A percentile compares a stretch with the other conserved stretches of the same genome.
phyloP scores from a whole-genome alignment of 2,329 filamentous ascomycete species.

The Aspergillus vadensis region DNA sequence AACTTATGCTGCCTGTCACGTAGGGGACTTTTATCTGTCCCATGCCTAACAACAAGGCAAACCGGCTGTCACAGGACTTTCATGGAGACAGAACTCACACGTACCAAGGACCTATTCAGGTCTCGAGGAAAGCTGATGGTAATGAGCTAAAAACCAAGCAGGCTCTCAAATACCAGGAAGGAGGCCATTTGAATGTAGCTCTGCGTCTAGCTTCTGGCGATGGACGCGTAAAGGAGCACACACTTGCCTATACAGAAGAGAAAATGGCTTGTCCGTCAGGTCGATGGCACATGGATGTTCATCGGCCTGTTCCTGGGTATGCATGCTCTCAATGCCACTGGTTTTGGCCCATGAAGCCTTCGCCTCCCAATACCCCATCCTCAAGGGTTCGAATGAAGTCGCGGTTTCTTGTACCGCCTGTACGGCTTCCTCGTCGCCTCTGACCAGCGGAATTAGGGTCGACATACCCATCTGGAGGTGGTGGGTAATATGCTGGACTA shows the following conservation, averaged over 20 bases:
- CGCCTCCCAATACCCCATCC: slow-evolving; percentile 81
- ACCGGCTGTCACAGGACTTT: not conserved
- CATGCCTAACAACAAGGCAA: not conserved
- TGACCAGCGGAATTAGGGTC: slow-evolving; percentile 66
- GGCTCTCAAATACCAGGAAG: slow-evolving; percentile 21
- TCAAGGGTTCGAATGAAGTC: slow-evolving; percentile 96
- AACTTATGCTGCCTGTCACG: not conserved
- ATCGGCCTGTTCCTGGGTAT: slow-evolving; percentile 6
- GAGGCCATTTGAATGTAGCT: slow-evolving; percentile 15
- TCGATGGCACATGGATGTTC: slow-evolving; percentile 13
- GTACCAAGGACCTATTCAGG: not conserved
- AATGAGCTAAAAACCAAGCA: slow-evolving; percentile 20
- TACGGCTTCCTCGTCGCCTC: slow-evolving; percentile 74
- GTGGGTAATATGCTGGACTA: slow-evolving; percentile 95
- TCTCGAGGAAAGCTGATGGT: slow-evolving; percentile 3
- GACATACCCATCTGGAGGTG: slow-evolving; percentile 78
- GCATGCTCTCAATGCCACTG: slow-evolving; percentile 65
- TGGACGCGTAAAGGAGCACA: slow-evolving; percentile 19
- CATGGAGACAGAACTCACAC: not conserved
- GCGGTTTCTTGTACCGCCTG: slow-evolving; percentile 60
- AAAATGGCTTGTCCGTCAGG: slow-evolving; percentile 19
- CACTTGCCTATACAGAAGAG: slow-evolving; percentile 17
- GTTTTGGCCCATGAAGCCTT: slow-evolving; percentile 78
- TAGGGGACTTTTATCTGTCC: not conserved
- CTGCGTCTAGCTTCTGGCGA: slow-evolving; percentile 15